These are phyloP conservation scores for Coemansia furcata DNA, from an alignment of 192 early-diverging fungal genomes.

Conservation along the genomic window DNA sequence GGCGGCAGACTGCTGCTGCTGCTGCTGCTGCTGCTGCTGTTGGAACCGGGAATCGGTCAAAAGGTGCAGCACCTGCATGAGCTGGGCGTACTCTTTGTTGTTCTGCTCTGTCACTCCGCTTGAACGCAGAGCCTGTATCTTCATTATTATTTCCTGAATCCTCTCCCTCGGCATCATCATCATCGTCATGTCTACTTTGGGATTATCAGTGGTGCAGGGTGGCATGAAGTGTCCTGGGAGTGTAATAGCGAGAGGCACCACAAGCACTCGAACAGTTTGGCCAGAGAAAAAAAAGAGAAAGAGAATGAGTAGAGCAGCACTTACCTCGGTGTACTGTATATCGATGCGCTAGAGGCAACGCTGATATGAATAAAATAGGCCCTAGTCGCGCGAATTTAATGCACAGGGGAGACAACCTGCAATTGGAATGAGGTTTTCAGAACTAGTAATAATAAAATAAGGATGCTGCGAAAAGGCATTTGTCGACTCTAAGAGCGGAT, in stretches of 20 bases:
- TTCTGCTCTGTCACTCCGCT: conserved; percentile 76
- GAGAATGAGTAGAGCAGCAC: not conserved
- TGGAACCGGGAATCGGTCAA: conserved; percentile 49
- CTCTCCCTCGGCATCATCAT: conserved; percentile 38
- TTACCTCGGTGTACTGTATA: not conserved
- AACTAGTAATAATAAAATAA: too few species aligned
- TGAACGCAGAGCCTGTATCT: conserved; percentile 55
- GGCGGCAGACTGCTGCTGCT: conserved; percentile 2
- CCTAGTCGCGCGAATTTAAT: not conserved
- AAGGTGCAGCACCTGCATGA: conserved; percentile 55
- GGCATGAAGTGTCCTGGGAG: not conserved
- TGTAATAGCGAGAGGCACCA: not conserved
- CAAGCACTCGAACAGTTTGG: not conserved
- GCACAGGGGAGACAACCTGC: not conserved
- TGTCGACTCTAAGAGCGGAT: too few species aligned
- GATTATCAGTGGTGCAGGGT: not conserved
- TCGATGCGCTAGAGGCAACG: not conserved
- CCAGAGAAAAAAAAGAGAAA: too few species aligned
- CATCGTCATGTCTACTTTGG: not conserved
- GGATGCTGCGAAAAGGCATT: too few species aligned
- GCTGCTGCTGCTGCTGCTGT: conserved; percentile 50
- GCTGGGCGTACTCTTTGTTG: conserved; percentile 69
- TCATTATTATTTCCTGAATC: conserved; percentile 28
- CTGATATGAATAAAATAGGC: not conserved
- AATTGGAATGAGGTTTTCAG: too few species aligned